Evolutionary conservation across 2,329 filamentous ascomycete genomes (phyloP), one percentile per base, ranked within the genome.

Genomic region (Diaporthe helianthi): DNA sequence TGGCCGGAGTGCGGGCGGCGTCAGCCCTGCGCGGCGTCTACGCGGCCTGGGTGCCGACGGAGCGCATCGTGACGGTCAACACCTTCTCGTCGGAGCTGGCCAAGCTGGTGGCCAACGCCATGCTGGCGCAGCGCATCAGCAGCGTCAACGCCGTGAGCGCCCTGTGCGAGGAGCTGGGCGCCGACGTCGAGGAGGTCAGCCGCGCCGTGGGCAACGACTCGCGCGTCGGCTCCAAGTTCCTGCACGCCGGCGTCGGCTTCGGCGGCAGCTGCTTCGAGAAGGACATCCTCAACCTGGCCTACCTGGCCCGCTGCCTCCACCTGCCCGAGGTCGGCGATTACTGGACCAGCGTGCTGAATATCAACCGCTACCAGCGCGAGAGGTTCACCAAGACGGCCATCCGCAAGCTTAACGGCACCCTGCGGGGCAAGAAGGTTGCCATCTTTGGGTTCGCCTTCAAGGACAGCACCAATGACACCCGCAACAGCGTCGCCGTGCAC

Each of bases 191-290:
- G 65, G 86, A 89, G 72, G 81, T 90, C 4, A 81, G 85, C 29
- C 80, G 82, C 51, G 85, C 85, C 2, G 80, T 87, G 29, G 88
- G 88, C 13, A 77, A 85, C 24, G 88, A 91, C 75, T 77, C 78
- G 2, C 80, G 88, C 22, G 86, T 91, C 49, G 88, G 88, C 0
- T 75, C 81, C 0, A 83, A 83, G 66, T 87, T 89, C 76, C 79
- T 90, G 10, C 86, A 89, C 75, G 84, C 88, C 1, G 84, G 84
- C 7, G 79, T 89, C 13, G 88, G 89, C 0, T 91, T 90, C 72
- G 89, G 88, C n/a, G 88, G 88, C 0, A 87, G 84, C 9, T 91
- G 89, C 75, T 90, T 91, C 77, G 83, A 85, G 71, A 90, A 90
- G 74, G 88, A 90, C 74, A 85, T 90, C 61, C 79, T 86, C 24